These are phyloP conservation scores for Ophiocordyceps camponoti-rufipedis DNA, from an alignment of 2,329 filamentous ascomycete species.

Conservation along the genomic window DNA sequence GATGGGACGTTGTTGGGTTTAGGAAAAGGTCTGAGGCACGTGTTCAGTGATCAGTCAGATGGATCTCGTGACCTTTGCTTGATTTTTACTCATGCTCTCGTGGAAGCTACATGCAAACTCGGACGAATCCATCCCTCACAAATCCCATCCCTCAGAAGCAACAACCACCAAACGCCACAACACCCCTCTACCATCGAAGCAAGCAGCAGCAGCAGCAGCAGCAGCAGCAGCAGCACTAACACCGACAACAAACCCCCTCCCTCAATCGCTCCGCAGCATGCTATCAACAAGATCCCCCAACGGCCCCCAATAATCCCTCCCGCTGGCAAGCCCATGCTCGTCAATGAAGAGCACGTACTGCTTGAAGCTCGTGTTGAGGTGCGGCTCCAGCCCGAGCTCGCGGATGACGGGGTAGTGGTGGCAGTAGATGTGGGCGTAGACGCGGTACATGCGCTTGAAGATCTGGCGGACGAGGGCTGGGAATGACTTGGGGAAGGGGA, in stretches of 20 bases:
- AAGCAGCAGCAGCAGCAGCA: too few species aligned
- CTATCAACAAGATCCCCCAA: conserved; percentile 91
- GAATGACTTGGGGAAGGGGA: conserved; percentile 90
- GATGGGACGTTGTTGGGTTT: too few species aligned
- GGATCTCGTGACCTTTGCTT: too few species aligned
- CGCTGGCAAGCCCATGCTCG: conserved; percentile 80
- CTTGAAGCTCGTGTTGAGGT: conserved; percentile 98
- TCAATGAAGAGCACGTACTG: conserved; percentile 98
- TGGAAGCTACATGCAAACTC: too few species aligned
- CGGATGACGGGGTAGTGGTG: conserved; percentile 97
- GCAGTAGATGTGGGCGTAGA: conserved; percentile 99
- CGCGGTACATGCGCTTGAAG: conserved; percentile 96
- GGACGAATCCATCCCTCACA: too few species aligned
- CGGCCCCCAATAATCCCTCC: conserved; percentile 95
- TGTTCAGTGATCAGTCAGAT: too few species aligned
- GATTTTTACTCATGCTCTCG: too few species aligned
- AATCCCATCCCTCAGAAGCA: too few species aligned
- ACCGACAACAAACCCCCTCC: neutral
- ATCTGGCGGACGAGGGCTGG: conserved; percentile 78
- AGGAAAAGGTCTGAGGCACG: too few species aligned
- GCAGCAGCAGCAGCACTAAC: too few species aligned
- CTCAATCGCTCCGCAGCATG: conserved; percentile 83
- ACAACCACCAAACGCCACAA: too few species aligned
- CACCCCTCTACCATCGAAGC: neutral
- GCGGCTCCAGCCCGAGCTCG: conserved; percentile 85